Percentiles rank a stretch among this genome's conserved stretches.
These are phyloP conservation scores for Neurospora sp. DNA, from an alignment of 495 filamentous ascomycete genomes.

Conservation along the genomic window DNA sequence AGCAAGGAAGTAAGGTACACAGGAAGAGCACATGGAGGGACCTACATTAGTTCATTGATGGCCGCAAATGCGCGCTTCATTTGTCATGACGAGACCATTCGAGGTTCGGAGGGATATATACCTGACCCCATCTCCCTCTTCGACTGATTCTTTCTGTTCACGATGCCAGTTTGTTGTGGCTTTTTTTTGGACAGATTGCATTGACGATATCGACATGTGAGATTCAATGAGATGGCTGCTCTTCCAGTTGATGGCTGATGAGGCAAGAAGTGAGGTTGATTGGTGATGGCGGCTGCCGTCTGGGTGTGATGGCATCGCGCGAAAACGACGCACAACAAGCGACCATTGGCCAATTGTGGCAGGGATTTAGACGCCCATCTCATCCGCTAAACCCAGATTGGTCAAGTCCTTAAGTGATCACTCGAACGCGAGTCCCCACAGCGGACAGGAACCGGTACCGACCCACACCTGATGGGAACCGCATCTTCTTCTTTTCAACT, in stretches of 20 bases:
- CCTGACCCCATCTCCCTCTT: background rate
- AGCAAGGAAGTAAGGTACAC: background rate
- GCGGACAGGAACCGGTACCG: background rate
- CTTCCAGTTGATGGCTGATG: background rate
- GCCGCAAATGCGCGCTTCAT: background rate
- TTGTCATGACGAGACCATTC: background rate
- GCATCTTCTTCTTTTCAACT: background rate
- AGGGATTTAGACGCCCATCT: conserved; percentile 36
- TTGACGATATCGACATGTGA: background rate
- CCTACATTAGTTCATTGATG: background rate
- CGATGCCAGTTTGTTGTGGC: background rate
- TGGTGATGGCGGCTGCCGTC: background rate
- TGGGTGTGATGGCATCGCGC: conserved; percentile 19
- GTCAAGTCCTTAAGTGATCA: conserved; percentile 19
- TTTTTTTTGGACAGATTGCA: background rate
- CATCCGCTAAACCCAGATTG: conserved; percentile 8
- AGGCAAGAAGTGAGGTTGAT: background rate
- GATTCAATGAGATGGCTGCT: background rate
- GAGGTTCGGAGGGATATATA: background rate
- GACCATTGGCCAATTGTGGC: conserved; percentile 23
- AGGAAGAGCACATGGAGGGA: background rate
- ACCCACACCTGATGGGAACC: background rate
- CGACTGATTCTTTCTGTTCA: background rate
- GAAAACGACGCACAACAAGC: conserved; percentile 11
- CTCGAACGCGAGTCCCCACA: conserved; percentile 19